Percentiles rank a stretch among this genome's conserved stretches.
Conservation (phyloP, 805 yeast genomes). For the Lipomyces spencermartinsiae region DNA sequence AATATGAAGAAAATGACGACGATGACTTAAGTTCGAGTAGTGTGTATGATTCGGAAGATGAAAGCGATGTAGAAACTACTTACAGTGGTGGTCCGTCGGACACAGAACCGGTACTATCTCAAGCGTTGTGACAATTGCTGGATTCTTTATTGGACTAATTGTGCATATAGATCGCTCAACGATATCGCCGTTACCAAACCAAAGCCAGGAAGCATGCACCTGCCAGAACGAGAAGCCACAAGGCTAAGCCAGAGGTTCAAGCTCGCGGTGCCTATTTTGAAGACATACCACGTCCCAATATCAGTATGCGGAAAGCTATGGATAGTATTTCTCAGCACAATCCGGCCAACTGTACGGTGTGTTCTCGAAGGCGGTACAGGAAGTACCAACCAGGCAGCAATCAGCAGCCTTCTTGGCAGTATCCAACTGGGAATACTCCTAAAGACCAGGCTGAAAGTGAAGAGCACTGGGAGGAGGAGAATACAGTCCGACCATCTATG, state of each 20-base stretch:
- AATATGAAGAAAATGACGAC: neutral
- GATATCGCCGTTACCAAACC: neutral
- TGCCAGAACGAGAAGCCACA: neutral
- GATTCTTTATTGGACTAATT: neutral
- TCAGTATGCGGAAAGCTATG: slow-evolving; percentile 13
- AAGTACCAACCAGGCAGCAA: neutral
- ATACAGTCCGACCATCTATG: slow-evolving; percentile 36
- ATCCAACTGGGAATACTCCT: neutral
- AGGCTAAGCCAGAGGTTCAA: neutral
- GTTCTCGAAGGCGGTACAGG: slow-evolving; percentile 22
- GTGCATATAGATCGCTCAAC: neutral
- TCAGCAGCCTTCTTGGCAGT: neutral
- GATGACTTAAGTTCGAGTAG: neutral
- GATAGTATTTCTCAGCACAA: slow-evolving; percentile 25
- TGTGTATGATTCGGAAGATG: slow-evolving; percentile 12
- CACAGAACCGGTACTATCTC: neutral
- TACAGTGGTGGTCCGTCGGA: neutral
- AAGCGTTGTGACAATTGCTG: no score
- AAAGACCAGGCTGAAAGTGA: neutral
- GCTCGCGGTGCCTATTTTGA: neutral
- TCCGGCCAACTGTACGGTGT: slow-evolving; percentile 27
- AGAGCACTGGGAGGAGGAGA: slow-evolving; percentile 27
- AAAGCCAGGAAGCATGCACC: neutral
- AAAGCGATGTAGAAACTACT: neutral
- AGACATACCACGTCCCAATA: slow-evolving; percentile 12